Base-by-base conservation (phyloP, 495 filamentous ascomycete species). In the Aspergillus bridgeri region DNA sequence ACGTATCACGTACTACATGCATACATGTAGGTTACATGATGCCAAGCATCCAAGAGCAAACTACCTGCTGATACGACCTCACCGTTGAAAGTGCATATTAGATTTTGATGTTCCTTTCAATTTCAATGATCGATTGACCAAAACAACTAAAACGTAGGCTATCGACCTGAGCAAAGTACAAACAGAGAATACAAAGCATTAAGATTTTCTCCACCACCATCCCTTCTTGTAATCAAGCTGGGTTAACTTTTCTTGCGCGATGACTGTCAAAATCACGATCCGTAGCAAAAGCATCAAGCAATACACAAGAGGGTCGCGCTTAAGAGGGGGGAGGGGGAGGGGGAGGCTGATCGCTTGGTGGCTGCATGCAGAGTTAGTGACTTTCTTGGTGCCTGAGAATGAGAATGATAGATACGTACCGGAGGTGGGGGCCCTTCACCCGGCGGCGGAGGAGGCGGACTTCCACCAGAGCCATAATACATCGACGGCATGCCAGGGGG, bases 331-430 rank as follows among this genome's bases (percentile, higher is more conserved):
- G 87, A 55, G 89, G 88, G 17, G 89, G 89, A 20, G 89, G 89
- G 38, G 88, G 87, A 59, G 82, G 82, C 66, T 86, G 81, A 59
- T 92, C 89, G 68, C 83, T 86, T 5, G 89, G 89, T 54, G 88
- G 79, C 77, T 79, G 53, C 58, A 42, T 23, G 23, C 21, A 29
- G 29, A 20, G 53, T 66, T 57, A 66, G 65, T 60, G 47, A 59
- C 27, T 43, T 17, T 29, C 54, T 4, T 20, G 53, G 13, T 13
- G 47, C 50, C n/a, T 51, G 18, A 51, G 6, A 33, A 27, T 48
- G 17, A 47, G 20, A 20, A 51, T 18, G n/a, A 1, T 7, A 29
- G 9, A 47, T 18, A 71, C 75, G 68, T 66, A 80, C 77, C 48
- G 79, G 86, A 49, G 87, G 87, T 6, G 88, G 87, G 45, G 87